Evolutionary conservation across 2,329 filamentous ascomycete species (phyloP), one percentile per base, ranked within the genome.

Genomic region (Verticillium nonalfalfae): DNA sequence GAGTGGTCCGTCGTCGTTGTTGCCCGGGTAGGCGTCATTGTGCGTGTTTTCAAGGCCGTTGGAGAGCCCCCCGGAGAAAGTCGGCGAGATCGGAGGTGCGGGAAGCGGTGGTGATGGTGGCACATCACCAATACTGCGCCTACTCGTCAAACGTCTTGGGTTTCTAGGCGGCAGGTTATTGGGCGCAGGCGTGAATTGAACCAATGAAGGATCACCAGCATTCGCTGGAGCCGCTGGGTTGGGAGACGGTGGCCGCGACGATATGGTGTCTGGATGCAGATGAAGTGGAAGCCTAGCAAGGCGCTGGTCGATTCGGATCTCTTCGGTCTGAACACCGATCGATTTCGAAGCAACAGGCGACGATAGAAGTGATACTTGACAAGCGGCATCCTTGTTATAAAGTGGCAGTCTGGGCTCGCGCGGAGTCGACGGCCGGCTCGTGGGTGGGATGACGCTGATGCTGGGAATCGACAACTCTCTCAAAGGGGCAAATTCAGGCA

Each of bases 391-490:
- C 73, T 93, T 97, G 64, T 86, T 86, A 61, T 93, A 87, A 60
- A 93, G 93, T 35, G 96, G 87, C 60, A 96, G 84, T 6, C 87
- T 82, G 59, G 89, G 87, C 66, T 89, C 85, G 57, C 84, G 85
- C 1, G 92, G 92, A 2, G 92, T 93, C 4, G 88, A 81, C n/a
- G 94, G 93, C 57, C 90, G 85, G 60, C 92, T 96, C 3, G 83
- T 86, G 0, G 95, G 94, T 36, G 95, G 95, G 67, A 96, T 90
- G 59, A 99, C 91, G 61, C 91, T 90, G 71, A 99, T 99, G 68
- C 88, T 90, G 0, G 94, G 94, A 64, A 97, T 90, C 4, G 81
- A 70, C 62, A 85, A 75, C 66, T 78, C 76, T 61, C 75, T 74
- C 10, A 73, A 75, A 65, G 66, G 70, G 57, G 66, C 74, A 58